Evolutionary conservation across 257 asterid genomes (phyloP), one percentile per base, ranked within the genome.

Genomic region (Jaltomata sinuosa): DNA sequence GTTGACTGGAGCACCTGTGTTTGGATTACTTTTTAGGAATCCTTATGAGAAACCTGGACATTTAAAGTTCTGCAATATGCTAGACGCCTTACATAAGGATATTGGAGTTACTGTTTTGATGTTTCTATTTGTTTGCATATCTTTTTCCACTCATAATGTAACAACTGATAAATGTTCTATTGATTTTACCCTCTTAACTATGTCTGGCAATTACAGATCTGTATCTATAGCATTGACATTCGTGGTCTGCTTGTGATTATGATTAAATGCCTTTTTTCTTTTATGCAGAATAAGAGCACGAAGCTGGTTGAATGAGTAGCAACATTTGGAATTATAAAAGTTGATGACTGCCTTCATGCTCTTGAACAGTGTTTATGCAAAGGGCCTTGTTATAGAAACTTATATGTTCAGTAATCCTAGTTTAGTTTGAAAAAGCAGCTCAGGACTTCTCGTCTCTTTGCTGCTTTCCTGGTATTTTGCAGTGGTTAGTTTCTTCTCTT

Each of bases 371-470:
- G 81, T 76, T 7, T 27, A 19, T 16, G 62, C 62, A 8, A 49
- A 42, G 40, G 19, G 27, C 19, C 27, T 77, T 47, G 40, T 3
- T 77, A 77, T 49, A 49, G 62, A 49, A 77, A 49, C 45, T 77
- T 49, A 9, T 2, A 47, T 49, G 61, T 77, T 77, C 62, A 49
- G 45, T 77, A 77, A 36, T 77, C 38, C 19, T 77, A 49, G 62
- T 77, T 77, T 77, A 77, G 82, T 49, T 49, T 18, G 82, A 77
- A 77, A 68, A 71, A 77, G 42, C 62, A 77, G 82, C 82, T 49
- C 15, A 77, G 82, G 29, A 77, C 82, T 29, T 50, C 82, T 77
- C 29, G 62, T 77, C 61, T 77, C 82, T 31, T 47, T 15, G 82
- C 61, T 49, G 62, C 29, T 77, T 29, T 77, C 82, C 82, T 77